These are phyloP conservation scores for Trypanosoma melophagium DNA, from an alignment of 208 protist species.

Conservation along the genomic window DNA sequence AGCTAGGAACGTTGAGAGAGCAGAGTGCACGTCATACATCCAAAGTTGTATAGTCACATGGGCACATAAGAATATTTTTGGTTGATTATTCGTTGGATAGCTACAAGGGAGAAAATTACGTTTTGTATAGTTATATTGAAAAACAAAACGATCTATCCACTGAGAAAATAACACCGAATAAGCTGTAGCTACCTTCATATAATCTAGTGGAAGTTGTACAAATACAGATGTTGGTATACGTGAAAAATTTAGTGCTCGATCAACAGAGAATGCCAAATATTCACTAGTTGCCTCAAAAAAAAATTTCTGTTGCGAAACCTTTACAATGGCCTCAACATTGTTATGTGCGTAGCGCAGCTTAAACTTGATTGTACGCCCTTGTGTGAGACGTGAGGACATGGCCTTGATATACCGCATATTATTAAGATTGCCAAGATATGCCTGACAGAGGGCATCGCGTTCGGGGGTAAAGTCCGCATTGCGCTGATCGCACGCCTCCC, in stretches of 20 bases:
- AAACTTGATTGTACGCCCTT: slow-evolving; percentile 83
- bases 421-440: slow-evolving; percentile 66
- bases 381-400: slow-evolving; percentile 57
- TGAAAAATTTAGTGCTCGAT: slow-evolving; percentile 64
- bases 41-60: slow-evolving; percentile 77
- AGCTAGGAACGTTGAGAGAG: slow-evolving; percentile 65
- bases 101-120: slow-evolving; percentile 49
- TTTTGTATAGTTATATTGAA: slow-evolving; percentile 67
- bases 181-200: slow-evolving; percentile 60
- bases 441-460: slow-evolving; percentile 62
- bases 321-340: slow-evolving; percentile 75
- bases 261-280: slow-evolving; percentile 61
- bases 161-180: slow-evolving; percentile 75
- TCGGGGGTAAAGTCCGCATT: slow-evolving; percentile 60
- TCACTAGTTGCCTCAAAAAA: slow-evolving; percentile 78
- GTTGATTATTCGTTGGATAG: slow-evolving; percentile 26
- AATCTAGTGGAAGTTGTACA: slow-evolving; percentile 64
- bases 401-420: slow-evolving; percentile 82
- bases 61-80: slow-evolving; percentile 31
- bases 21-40: slow-evolving; percentile 83
- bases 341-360: slow-evolving; percentile 71
- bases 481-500: slow-evolving; percentile 64
- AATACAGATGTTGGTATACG: slow-evolving; percentile 69
- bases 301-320: slow-evolving; percentile 82
- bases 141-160: slow-evolving; percentile 70